Evolutionary conservation across 768 basidiomycete species (phyloP).

Genomic region (Lactarius indigo): DNA sequence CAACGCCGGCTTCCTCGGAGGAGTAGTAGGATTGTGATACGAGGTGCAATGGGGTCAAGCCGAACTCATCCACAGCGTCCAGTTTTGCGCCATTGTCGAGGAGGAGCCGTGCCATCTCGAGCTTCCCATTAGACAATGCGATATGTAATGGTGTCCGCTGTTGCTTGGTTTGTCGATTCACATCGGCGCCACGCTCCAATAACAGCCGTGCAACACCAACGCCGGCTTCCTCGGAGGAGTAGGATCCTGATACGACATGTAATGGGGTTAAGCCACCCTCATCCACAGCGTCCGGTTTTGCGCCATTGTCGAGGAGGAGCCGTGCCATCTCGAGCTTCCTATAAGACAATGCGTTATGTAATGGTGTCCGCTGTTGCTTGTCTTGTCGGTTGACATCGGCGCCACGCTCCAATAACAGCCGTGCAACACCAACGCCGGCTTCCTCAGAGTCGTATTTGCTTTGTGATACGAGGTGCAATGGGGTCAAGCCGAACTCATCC

Average conservation of each 20-base stretch:
- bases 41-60: background rate
- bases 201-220: background rate
- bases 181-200: background rate
- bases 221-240: background rate
- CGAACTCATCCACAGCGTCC: background rate
- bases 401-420: background rate
- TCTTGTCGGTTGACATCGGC: background rate
- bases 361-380: background rate
- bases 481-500: background rate
- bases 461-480: background rate
- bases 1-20: background rate
- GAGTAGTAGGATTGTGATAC: background rate
- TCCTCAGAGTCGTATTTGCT: background rate
- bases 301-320: background rate
- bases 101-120: no score
- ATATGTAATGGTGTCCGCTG: no score
- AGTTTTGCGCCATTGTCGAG: no score
- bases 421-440: background rate
- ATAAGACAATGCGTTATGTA: background rate
- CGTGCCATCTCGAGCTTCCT: background rate
- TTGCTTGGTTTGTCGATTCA: no score
- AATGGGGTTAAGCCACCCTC: background rate
- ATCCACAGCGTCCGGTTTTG: background rate
- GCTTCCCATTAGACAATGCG: no score
- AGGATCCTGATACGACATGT: background rate